Percentiles rank a stretch among this genome's conserved stretches.
Conservation (phyloP, 179 eudicot genomes). For the Monotropa hypopitys region DNA sequence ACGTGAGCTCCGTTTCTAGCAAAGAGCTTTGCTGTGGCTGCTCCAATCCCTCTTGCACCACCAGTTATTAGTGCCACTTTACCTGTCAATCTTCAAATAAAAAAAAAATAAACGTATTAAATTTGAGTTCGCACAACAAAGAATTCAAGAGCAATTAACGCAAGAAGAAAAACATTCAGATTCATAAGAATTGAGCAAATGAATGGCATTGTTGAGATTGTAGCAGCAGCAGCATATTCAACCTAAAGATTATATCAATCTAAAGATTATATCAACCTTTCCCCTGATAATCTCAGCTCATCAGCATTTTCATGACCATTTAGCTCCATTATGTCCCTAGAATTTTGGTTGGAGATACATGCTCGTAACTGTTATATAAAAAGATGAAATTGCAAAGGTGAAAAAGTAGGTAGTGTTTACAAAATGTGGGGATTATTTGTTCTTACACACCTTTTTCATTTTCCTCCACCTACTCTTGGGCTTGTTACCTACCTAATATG, state of each 20-base stretch:
- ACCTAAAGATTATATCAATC: background rate
- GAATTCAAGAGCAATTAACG: background rate
- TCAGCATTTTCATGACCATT: background rate
- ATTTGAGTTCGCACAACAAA: background rate
- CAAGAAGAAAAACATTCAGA: background rate
- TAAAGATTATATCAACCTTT: background rate
- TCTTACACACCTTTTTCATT: conserved; percentile 27
- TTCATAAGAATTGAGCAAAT: background rate
- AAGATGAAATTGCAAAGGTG: background rate
- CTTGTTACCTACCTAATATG: background rate
- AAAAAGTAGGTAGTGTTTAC: background rate
- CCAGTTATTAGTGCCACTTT: conserved; percentile 88
- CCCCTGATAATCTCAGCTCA: background rate
- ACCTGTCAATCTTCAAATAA: conserved; percentile 35
- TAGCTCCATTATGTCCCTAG: background rate
- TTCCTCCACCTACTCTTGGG: conserved; percentile 7
- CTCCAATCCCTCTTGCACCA: conserved; percentile 90
- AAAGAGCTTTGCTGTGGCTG: conserved; percentile 51
- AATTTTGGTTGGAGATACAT: background rate
- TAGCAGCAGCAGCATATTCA: too few relatives aligned
- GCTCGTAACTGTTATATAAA: background rate
- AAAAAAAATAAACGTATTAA: background rate
- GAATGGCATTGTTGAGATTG: too few relatives aligned
- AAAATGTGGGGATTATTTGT: background rate
- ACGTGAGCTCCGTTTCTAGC: conserved; percentile 63